Percentiles rank a stretch among this genome's conserved stretches.
phyloP scores from a whole-genome alignment of 2,329 filamentous ascomycete species.

The Aulographum hederae region DNA sequence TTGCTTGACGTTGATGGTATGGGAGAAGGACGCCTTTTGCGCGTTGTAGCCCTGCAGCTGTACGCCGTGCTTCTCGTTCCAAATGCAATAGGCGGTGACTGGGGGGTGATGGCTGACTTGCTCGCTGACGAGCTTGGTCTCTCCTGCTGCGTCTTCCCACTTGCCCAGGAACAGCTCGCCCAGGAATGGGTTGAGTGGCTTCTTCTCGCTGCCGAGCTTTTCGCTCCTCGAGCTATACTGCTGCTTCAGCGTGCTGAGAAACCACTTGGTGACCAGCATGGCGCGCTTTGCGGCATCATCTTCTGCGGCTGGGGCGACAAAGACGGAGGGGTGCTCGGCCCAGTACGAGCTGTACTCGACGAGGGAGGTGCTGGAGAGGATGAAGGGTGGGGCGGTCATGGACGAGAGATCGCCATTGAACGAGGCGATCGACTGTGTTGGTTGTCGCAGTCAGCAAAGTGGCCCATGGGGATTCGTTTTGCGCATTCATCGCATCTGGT shows the following conservation, averaged over 20 bases:
- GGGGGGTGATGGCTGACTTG: constrained; percentile 93
- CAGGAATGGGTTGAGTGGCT: constrained; percentile 89
- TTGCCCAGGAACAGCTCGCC: constrained; percentile 86
- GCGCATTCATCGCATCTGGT: too few species aligned
- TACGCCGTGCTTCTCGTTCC: constrained; percentile 69
- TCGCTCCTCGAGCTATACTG: constrained; percentile 64
- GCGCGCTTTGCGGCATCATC: constrained; percentile 65
- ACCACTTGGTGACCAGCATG: constrained; percentile 87
- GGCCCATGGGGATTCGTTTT: not conserved
- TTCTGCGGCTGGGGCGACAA: constrained; percentile 68
- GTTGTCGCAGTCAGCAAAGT: not conserved
- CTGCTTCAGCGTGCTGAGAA: constrained; percentile 80
- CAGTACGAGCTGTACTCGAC: constrained; percentile 39
- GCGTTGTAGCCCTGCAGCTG: constrained; percentile 71
- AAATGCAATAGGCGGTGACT: constrained; percentile 84
- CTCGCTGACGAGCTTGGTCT: constrained; percentile 76
- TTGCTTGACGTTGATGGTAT: constrained; percentile 85
- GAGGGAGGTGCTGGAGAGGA: constrained; percentile 34
- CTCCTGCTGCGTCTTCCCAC: constrained; percentile 65
- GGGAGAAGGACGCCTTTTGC: constrained; percentile 77
- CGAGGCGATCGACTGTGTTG: constrained; percentile 31
- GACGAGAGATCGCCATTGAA: constrained; percentile 38
- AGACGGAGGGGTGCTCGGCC: constrained; percentile 41
- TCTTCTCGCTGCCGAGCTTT: constrained; percentile 80
- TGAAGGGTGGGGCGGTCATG: constrained; percentile 37